Evolutionary conservation across 257 asterid species (phyloP).

Genomic region (Eucommia ulmoides): DNA sequence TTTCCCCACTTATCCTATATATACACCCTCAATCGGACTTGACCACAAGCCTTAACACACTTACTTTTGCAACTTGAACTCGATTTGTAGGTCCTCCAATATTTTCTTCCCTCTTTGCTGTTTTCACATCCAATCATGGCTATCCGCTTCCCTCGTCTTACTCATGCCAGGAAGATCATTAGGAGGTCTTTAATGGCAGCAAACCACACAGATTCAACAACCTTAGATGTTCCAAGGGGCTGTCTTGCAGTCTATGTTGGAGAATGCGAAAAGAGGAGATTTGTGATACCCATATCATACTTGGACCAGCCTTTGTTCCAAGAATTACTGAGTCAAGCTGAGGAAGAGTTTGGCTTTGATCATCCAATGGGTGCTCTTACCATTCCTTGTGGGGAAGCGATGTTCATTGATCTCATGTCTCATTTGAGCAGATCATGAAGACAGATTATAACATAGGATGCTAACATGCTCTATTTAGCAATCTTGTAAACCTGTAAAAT

Average conservation of each 20-base stretch:
- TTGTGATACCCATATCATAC: constrained; percentile 20
- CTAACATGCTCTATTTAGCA: not conserved
- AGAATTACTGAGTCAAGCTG: not conserved
- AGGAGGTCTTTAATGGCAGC: not conserved
- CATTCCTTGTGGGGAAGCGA: no score
- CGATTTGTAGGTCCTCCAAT: not conserved
- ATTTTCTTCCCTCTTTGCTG: not conserved
- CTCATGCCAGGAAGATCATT: not conserved
- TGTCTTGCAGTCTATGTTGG: constrained; percentile 52
- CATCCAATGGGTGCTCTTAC: not conserved
- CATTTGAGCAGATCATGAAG: not conserved
- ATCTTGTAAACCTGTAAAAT: no score
- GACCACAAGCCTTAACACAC: no score
- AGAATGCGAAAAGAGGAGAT: constrained; percentile 21
- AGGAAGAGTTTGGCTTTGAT: not conserved
- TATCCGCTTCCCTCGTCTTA: not conserved
- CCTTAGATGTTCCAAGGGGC: constrained; percentile 28
- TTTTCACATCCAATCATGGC: not conserved
- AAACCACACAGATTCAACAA: constrained; percentile 6
- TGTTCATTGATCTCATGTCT: not conserved
- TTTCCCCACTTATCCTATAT: no score
- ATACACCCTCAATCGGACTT: no score
- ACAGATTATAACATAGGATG: not conserved
- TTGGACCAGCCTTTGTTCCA: not conserved
- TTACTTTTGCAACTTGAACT: not conserved